Evolutionary conservation across 2,329 filamentous ascomycete species (phyloP), one percentile per base, ranked within the genome.

Genomic region (Pseudophaeomoniella oleicola): DNA sequence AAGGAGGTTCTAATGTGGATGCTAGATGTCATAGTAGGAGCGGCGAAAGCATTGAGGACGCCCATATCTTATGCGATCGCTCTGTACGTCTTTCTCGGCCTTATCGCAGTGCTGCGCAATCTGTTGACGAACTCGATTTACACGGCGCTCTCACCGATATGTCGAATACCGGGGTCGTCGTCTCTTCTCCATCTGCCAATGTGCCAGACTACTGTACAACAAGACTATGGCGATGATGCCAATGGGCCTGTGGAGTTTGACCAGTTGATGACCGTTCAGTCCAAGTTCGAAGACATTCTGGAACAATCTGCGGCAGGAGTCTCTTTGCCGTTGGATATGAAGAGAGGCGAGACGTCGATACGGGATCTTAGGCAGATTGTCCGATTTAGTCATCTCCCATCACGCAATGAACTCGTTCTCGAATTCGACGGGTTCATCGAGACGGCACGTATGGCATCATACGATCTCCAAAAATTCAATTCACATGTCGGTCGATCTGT

Each of bases 341-440:
- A 85, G 59, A 71, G 75, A 6, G 77, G 78, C 2, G 81, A 88
- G 54, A 66, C 74, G 2, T 76, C 78, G 1, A 76, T 90, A 22
- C 72, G 82, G 30, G 82, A 87, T 47, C 59, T 90, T 16, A 73
- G 79, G 19, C 78, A 74, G 16, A 66, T 86, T 32, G 79, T 92
- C 19, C 68, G 72, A 29, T 75, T 78, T 56, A 84, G 78, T 46
- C 67, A 72, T 15, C 62, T 90, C 1, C 72, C 75, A 16, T 72
- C 72, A 10, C 60, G 53, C 18, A 70, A 79, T 22, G 78, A 86
- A 55, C 69, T 92, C 10, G 72, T 82, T 3, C 66, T 77, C 15
- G 82, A 88, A 52, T 81, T 92, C 39, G 72, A 81, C 42, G 72
- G 72, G 35, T 92, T 87, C 56, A 73, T 90, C 45, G 73, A 79